Conservation (phyloP, 148 eudicot genomes). For the Pharnaceum exiguum region DNA sequence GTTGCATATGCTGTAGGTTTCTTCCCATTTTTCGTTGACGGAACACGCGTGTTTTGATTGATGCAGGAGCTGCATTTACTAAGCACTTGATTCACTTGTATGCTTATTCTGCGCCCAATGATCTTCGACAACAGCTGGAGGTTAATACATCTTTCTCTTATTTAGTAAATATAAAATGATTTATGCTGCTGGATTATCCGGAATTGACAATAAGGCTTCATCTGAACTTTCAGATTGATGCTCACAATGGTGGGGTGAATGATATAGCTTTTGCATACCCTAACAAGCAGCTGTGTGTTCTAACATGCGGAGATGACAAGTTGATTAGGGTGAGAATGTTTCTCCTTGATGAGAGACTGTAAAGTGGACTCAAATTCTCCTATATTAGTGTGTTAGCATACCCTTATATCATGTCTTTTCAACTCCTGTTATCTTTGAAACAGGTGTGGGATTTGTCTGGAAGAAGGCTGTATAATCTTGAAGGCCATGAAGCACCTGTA, state of each 20-base stretch:
- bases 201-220: not conserved
- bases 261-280: conserved; percentile 91
- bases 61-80: conserved; percentile 87
- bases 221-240: conserved; percentile 59
- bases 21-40: not conserved
- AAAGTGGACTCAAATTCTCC: too few species aligned
- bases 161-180: too few species aligned
- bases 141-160: conserved; percentile 37
- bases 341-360: not conserved
- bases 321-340: conserved; percentile 55
- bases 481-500: conserved; percentile 95
- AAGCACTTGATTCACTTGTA: conserved; percentile 78
- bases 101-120: conserved; percentile 62
- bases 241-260: conserved; percentile 82
- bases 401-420: not conserved
- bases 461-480: conserved; percentile 65
- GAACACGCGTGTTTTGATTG: conserved; percentile 1
- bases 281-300: conserved; percentile 70
- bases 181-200: conserved; percentile 5
- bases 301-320: conserved; percentile 96
- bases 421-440: not conserved
- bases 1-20: not conserved
- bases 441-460: conserved; percentile 95
- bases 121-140: conserved; percentile 76
- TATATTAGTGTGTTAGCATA: too few species aligned